Evolutionary conservation across 805 yeast species (phyloP).

Genomic region (Schwanniomyces sp.): DNA sequence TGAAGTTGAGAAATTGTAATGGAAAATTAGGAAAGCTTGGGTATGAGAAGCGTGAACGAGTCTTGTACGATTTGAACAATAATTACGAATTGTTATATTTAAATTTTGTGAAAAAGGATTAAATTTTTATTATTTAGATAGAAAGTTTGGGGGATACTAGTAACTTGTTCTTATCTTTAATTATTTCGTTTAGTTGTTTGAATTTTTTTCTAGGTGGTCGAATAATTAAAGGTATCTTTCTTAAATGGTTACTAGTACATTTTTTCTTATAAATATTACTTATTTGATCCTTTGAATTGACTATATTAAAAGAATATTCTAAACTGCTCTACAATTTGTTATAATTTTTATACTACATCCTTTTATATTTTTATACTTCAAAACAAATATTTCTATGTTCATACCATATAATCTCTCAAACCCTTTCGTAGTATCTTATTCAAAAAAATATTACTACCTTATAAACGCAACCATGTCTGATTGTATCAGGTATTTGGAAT

Average conservation of each 20-base stretch:
- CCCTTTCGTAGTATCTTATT: too few species aligned
- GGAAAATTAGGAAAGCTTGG: constrained; percentile 31
- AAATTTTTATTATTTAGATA: not conserved
- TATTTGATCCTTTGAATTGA: not conserved
- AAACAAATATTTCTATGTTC: too few species aligned
- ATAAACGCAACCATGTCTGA: too few species aligned
- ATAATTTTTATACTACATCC: not conserved
- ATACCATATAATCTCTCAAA: too few species aligned
- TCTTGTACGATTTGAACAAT: constrained; percentile 67
- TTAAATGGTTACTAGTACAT: constrained; percentile 1
- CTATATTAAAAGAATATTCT: not conserved
- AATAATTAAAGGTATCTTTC: not conserved
- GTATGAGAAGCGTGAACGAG: constrained; percentile 65
- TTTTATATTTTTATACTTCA: not conserved
- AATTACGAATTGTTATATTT: constrained; percentile 72
- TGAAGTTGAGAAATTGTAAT: constrained; percentile 17
- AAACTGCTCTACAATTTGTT: not conserved
- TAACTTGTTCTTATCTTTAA: not conserved
- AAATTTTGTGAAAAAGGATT: constrained; percentile 47
- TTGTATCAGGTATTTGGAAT: too few species aligned
- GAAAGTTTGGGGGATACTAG: constrained; percentile 21
- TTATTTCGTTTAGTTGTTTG: constrained; percentile 4
- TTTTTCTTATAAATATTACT: constrained; percentile 1
- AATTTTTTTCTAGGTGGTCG: constrained; percentile 5
- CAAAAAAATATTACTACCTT: too few species aligned